Conservation (phyloP, 352 stramenopile genomes). For the Globisporangium middletonii region DNA sequence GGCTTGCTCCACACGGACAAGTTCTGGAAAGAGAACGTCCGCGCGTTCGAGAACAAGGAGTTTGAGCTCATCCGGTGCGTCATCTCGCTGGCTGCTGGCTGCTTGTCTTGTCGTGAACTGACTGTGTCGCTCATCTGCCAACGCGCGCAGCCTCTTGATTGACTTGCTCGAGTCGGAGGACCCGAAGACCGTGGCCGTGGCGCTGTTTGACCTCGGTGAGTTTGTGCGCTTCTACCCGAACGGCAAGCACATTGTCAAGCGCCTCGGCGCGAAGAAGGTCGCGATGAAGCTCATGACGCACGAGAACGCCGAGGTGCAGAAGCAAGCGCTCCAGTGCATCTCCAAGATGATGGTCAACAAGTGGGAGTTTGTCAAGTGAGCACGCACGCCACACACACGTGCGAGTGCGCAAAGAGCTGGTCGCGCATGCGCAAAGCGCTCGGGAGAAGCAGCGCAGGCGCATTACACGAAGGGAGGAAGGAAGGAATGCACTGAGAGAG, state of each 20-base stretch:
- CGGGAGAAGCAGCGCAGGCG: background rate
- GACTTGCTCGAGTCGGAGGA: slow-evolving; percentile 90
- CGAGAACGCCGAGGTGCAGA: slow-evolving; percentile 95
- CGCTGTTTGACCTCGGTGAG: slow-evolving; percentile 96
- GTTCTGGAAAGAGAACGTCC: slow-evolving; percentile 98
- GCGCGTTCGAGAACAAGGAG: slow-evolving; percentile 95
- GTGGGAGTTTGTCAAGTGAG: slow-evolving; percentile 93
- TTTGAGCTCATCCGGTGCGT: slow-evolving; percentile 89
- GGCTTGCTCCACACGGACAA: slow-evolving; percentile 96
- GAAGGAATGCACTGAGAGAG: no score
- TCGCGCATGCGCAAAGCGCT: background rate
- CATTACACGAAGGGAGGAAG: background rate
- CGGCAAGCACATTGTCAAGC: slow-evolving; percentile 93
- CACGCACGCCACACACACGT: background rate
- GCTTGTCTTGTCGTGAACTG: background rate
- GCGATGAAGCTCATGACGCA: slow-evolving; percentile 98
- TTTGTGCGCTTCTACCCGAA: slow-evolving; percentile 98
- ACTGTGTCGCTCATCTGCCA: background rate
- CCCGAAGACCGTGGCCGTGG: slow-evolving; percentile 92
- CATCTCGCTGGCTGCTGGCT: background rate
- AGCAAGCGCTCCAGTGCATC: slow-evolving; percentile 96
- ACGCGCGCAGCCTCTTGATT: slow-evolving; percentile 83
- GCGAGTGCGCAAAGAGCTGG: background rate
- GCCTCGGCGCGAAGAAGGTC: slow-evolving; percentile 94
- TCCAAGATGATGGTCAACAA: slow-evolving; percentile 99